Percentiles rank a stretch among this genome's conserved stretches.
Evolutionary conservation across 148 eudicot genomes (phyloP).

Genomic region (Chenopodium suecicum): DNA sequence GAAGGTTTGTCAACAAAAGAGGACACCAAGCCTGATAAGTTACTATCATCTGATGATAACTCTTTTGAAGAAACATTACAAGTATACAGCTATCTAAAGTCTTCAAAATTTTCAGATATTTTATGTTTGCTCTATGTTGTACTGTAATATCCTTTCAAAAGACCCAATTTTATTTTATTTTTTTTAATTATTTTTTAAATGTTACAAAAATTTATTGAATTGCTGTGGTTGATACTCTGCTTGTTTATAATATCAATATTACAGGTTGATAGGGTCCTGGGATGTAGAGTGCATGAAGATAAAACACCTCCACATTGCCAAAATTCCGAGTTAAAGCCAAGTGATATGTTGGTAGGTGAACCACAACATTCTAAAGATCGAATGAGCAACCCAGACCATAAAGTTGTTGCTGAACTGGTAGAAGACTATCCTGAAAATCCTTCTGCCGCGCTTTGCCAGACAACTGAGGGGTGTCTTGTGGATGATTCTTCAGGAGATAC

Average conservation of each 20-base stretch:
- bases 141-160: too few relatives aligned
- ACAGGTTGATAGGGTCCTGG: conserved; percentile 92
- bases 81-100: conserved; percentile 34
- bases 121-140: background rate
- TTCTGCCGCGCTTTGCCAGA: conserved; percentile 22
- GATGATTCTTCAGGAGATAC: conserved; percentile 33
- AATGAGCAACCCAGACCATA: conserved; percentile 32
- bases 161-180: too few relatives aligned
- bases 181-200: too few relatives aligned
- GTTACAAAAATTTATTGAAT: background rate
- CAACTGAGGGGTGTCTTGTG: conserved; percentile 21
- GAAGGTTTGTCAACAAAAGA: conserved; percentile 27
- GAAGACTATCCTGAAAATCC: conserved; percentile 35
- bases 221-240: conserved; percentile 2
- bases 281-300: conserved; percentile 66
- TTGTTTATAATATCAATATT: conserved; percentile 16
- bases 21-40: conserved; percentile 30
- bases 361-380: conserved; percentile 33
- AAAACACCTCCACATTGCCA: conserved; percentile 24
- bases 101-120: background rate
- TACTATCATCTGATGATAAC: conserved; percentile 24
- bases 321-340: conserved; percentile 27
- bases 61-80: conserved; percentile 47
- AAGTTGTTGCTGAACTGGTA: conserved; percentile 29
- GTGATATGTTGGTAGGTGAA: conserved; percentile 31